Conservation (phyloP, 2,329 filamentous ascomycete species). For the Apiospora aurea region DNA sequence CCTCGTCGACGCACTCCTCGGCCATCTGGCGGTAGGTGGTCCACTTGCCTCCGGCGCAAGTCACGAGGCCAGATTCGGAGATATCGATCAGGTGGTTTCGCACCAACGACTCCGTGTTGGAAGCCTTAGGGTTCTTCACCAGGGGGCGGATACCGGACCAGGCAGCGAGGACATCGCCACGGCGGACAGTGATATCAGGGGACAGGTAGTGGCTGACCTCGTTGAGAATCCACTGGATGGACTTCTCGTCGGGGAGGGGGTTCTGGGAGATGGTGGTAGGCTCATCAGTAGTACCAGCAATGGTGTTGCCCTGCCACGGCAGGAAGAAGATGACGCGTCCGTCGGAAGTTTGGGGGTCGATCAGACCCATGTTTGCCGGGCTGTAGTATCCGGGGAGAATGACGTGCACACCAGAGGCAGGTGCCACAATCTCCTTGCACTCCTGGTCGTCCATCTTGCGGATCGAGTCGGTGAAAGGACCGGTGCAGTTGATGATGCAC, state of each 20-base stretch:
- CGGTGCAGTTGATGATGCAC: constrained; percentile 88
- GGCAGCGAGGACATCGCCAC: constrained; percentile 86
- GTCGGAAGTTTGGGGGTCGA: constrained; percentile 86
- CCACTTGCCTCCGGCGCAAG: constrained; percentile 90
- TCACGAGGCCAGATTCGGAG: constrained; percentile 81
- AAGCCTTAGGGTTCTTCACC: constrained; percentile 84
- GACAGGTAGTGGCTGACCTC: constrained; percentile 84
- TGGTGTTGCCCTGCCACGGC: constrained; percentile 92
- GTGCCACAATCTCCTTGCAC: constrained; percentile 81
- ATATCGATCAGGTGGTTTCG: constrained; percentile 85
- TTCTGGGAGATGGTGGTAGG: constrained; percentile 75
- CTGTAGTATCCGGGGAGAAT: constrained; percentile 88
- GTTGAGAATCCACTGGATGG: constrained; percentile 86
- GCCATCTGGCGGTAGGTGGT: constrained; percentile 94
- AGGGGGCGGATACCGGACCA: constrained; percentile 90
- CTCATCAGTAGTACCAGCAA: constrained; percentile 86
- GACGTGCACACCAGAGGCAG: constrained; percentile 85
- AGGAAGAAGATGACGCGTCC: constrained; percentile 93
- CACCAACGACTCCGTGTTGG: constrained; percentile 86
- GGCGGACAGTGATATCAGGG: constrained; percentile 83
- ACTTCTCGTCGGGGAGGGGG: constrained; percentile 80
- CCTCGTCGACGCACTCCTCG: constrained; percentile 85
- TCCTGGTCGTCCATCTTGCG: constrained; percentile 81
- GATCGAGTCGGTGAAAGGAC: constrained; percentile 86
- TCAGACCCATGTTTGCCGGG: constrained; percentile 84